These are phyloP conservation scores for Sphaerosporella brunnea DNA, from an alignment of 495 filamentous ascomycete species.

Conservation along the genomic window DNA sequence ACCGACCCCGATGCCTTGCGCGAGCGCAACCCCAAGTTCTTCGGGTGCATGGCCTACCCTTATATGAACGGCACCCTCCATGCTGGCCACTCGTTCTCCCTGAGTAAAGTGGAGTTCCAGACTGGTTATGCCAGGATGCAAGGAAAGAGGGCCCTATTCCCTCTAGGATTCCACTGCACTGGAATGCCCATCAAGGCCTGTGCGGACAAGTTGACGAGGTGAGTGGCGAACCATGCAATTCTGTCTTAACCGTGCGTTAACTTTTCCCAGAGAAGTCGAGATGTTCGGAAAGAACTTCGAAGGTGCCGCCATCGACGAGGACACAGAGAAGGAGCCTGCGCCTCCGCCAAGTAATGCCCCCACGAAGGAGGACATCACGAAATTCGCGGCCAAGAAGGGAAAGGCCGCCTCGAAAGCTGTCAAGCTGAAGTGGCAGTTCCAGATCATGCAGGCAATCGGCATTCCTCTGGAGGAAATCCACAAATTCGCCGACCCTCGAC, in stretches of 20 bases:
- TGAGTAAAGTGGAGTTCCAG: constrained; percentile 79
- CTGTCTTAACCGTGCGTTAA: no score
- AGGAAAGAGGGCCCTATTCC: constrained; percentile 71
- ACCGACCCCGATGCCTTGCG: constrained; percentile 56
- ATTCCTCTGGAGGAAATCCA: constrained; percentile 77
- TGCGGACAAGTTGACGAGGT: constrained; percentile 62
- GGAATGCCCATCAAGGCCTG: constrained; percentile 97
- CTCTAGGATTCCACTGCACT: constrained; percentile 87
- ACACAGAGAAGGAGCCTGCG: constrained; percentile 27
- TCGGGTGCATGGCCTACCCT: constrained; percentile 83
- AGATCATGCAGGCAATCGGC: constrained; percentile 73
- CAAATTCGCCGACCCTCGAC: constrained; percentile 64
- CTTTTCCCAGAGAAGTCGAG: constrained; percentile 69
- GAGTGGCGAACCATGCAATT: no score
- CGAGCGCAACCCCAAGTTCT: constrained; percentile 72
- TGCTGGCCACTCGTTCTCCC: constrained; percentile 77
- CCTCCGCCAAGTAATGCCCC: constrained; percentile 26
- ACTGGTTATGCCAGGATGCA: constrained; percentile 73
- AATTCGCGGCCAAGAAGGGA: constrained; percentile 85
- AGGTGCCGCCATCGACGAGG: constrained; percentile 44
- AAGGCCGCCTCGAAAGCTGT: constrained; percentile 83
- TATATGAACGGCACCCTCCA: constrained; percentile 96
- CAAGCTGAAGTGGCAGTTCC: constrained; percentile 73
- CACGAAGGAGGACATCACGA: constrained; percentile 53
- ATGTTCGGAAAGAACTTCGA: constrained; percentile 82